Evolutionary conservation across 176 grass and related monocot species (phyloP).

Genomic region (Echinochloa phyllopogon): DNA sequence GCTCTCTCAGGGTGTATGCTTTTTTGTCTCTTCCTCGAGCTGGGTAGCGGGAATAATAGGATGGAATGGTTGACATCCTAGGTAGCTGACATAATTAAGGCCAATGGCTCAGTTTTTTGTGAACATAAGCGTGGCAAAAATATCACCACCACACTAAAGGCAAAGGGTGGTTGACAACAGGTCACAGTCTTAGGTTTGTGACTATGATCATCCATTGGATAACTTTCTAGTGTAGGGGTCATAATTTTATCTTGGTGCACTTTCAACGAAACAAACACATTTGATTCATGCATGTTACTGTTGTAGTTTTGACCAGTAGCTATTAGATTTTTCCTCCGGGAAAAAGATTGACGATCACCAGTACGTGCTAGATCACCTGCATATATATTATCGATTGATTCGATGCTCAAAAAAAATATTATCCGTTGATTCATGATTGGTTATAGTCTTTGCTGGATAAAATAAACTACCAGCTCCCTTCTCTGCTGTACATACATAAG

Average conservation of each 20-base stretch:
- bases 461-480: neutral
- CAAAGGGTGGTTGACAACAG: slow-evolving; percentile 7
- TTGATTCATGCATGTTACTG: neutral
- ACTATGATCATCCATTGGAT: slow-evolving; percentile 14
- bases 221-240: neutral
- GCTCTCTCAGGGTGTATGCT: slow-evolving; percentile 3
- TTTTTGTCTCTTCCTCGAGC: slow-evolving; percentile 17
- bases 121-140: neutral
- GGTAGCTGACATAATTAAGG: slow-evolving; percentile 1
- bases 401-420: too few relatives aligned
- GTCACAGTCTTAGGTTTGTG: slow-evolving; percentile 6
- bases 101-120: neutral
- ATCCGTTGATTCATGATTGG: neutral
- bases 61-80: slow-evolving; percentile 1
- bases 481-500: neutral
- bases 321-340: neutral
- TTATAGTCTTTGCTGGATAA: neutral
- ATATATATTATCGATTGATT: too few relatives aligned
- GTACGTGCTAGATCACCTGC: neutral
- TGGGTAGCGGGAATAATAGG: neutral
- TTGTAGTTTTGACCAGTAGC: neutral
- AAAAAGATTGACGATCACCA: neutral
- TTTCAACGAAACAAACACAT: neutral
- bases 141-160: slow-evolving; percentile 9
- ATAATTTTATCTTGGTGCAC: neutral